Base-by-base conservation (phyloP, 2,329 filamentous ascomycete genomes). In the Teratosphaeria epicoccoides region DNA sequence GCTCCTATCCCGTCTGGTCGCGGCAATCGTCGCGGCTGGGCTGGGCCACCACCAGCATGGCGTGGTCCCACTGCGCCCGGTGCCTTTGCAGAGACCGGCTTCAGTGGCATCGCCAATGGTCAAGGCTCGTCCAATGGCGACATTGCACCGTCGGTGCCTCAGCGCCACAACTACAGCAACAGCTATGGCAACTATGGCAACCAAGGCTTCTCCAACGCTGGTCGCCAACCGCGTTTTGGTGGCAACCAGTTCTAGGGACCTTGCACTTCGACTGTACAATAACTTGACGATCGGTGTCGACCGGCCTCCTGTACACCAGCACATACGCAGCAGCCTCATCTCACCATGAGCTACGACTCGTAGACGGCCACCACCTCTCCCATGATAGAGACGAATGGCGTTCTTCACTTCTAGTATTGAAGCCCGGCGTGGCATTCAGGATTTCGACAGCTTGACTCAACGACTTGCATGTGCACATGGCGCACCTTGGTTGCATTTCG, bases 61-160 rank as follows among this genome's bases (percentile, higher is more conserved):
- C 14, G 17, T 49, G 55, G 49, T 14, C 24, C 44, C 5, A 17
- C 44, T 28, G 44, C 24, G 25, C 44, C 44, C 7, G 25, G 24
- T 24, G 20, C 22, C 20, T 46, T 46, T 22, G 44, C 12, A 43
- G 33, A 37, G 11, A 24, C 24, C 44, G 46, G 46, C 46, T 47
- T 51, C 43, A 33, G 28, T 29, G 24, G 44, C 20, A 44, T 26
- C 12, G 47, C 29, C 12, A 23, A n/a, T 22, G 17, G 29, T 12
- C 47, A 43, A 22, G 24, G 22, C 53, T 46, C 47, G 44, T 14
- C 50, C 17, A 48, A 45, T 43, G 40, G 44, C 45, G 56, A 55
- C 49, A 61, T 66, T 40, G 47, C 58, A 9, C 60, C 64, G 28
- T 59, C 64, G 4, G 55, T 60, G 54, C 61, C 63, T 33, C 63